A percentile compares a stretch with the other conserved stretches of the same genome.
phyloP scores from a whole-genome alignment of 2,329 filamentous ascomycete genomes.

The Zymoseptoria pseudotritici region DNA sequence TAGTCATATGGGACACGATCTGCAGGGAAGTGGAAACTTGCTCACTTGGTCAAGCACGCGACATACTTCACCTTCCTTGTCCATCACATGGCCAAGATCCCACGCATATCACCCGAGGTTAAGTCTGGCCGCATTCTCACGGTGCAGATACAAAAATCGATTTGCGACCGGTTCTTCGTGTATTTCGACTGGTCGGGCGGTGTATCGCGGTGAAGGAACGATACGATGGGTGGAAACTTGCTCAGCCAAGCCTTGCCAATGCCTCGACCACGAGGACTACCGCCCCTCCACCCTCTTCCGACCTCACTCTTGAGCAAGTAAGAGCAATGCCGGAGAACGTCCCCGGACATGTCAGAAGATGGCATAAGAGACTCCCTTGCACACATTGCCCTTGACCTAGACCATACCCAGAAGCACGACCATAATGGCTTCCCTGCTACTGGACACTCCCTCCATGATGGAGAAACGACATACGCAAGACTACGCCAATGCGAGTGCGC shows the following conservation, averaged over 20 bases:
- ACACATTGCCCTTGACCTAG: too few relatives aligned
- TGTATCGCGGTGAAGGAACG: too few relatives aligned
- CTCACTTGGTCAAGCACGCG: not conserved
- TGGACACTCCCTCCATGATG: conserved; percentile 37
- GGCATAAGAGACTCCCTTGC: not conserved
- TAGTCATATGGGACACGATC: too few relatives aligned
- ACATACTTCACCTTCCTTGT: not conserved
- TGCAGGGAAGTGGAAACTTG: not conserved
- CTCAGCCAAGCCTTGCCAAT: not conserved
- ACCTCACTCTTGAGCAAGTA: not conserved
- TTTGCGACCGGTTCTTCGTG: not conserved
- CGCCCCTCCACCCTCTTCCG: too few relatives aligned
- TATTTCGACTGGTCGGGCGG: not conserved
- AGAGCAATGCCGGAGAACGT: not conserved
- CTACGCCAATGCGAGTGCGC: conserved; percentile 13
- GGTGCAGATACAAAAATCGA: not conserved
- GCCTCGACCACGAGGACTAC: not conserved
- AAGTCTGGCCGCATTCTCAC: not conserved
- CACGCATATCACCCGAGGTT: not conserved
- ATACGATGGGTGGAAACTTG: not conserved
- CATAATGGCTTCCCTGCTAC: not conserved
- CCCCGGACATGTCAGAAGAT: not conserved
- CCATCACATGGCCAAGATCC: not conserved
- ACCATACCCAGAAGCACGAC: not conserved
- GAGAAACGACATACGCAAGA: conserved; percentile 19